A percentile compares a stretch with the other conserved stretches of the same genome.
phyloP scores from a whole-genome alignment of 1,284 basidiomycete species.

The Malassezia pachydermatis region DNA sequence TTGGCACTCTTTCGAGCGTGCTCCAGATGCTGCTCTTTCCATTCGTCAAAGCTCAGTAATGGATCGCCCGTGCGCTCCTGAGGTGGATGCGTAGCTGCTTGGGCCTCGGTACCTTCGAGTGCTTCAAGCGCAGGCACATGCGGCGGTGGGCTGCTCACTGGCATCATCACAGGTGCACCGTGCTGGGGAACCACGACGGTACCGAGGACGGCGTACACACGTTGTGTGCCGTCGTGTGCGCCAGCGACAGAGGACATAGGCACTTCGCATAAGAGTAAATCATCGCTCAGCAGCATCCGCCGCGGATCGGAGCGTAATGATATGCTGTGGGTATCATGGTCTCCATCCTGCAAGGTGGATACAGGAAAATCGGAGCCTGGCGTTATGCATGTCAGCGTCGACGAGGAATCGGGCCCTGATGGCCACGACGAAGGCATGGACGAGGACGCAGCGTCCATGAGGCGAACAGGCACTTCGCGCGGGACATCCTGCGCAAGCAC shows the following conservation, averaged over 20 bases:
- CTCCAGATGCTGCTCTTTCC: constrained; percentile 17
- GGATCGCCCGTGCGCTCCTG: not conserved
- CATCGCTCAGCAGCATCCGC: constrained; percentile 6
- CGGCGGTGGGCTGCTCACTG: not conserved
- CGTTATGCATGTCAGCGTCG: not conserved
- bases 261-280: constrained; percentile 14
- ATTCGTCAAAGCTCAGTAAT: constrained; percentile 14
- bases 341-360: no score
- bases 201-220: constrained; percentile 15
- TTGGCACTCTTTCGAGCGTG: constrained; percentile 7
- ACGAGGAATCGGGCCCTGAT: not conserved
- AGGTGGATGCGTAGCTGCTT: not conserved
- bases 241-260: not conserved
- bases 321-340: no score
- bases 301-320: constrained; percentile 10
- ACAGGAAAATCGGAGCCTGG: no score
- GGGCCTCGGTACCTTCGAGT: not conserved
- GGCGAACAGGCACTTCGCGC: no score
- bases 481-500: no score
- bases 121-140: not conserved
- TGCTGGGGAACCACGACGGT: constrained; percentile 12
- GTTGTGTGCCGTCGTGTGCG: no score
- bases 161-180: not conserved
- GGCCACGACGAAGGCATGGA: not conserved
- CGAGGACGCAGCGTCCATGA: no score